phyloP scores from a whole-genome alignment of 352 stramenopile species.

The Achlya hypogyna region DNA sequence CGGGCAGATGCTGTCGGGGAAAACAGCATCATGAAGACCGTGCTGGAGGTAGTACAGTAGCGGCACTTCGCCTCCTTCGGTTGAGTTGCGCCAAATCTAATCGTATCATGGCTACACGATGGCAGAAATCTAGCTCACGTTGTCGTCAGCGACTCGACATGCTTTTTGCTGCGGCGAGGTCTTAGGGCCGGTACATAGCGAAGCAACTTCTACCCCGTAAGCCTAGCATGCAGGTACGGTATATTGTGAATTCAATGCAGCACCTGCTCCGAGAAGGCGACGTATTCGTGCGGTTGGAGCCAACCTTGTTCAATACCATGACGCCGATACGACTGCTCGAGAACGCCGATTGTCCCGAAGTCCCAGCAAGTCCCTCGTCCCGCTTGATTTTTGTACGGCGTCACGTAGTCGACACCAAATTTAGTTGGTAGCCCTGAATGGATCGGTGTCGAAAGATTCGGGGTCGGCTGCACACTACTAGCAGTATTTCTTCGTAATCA shows the following conservation, averaged over 20 bases:
- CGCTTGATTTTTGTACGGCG: conserved; percentile 55
- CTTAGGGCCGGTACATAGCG: conserved; percentile 36
- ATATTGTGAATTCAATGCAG: background rate
- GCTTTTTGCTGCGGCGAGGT: conserved; percentile 46
- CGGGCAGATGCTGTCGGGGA: conserved; percentile 55
- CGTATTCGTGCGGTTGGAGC: conserved; percentile 41
- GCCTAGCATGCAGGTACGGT: too few species aligned
- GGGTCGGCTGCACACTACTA: too few species aligned
- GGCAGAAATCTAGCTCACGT: background rate
- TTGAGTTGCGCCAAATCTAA: conserved; percentile 42
- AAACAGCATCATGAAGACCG: conserved; percentile 60
- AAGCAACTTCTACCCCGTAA: conserved; percentile 47
- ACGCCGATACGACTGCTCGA: conserved; percentile 53
- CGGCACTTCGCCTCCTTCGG: conserved; percentile 61
- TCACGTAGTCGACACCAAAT: conserved; percentile 43
- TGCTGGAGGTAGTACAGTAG: conserved; percentile 72
- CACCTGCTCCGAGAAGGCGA: conserved; percentile 48
- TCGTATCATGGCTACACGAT: background rate
- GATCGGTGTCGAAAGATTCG: background rate
- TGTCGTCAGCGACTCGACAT: conserved; percentile 49
- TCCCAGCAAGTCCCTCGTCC: conserved; percentile 59
- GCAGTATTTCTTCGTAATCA: too few species aligned
- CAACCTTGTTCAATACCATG: conserved; percentile 43
- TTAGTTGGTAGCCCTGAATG: conserved; percentile 34
- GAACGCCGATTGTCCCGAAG: conserved; percentile 41